Base-by-base conservation (phyloP, 805 yeast genomes). In the Candida qinlingensis region DNA sequence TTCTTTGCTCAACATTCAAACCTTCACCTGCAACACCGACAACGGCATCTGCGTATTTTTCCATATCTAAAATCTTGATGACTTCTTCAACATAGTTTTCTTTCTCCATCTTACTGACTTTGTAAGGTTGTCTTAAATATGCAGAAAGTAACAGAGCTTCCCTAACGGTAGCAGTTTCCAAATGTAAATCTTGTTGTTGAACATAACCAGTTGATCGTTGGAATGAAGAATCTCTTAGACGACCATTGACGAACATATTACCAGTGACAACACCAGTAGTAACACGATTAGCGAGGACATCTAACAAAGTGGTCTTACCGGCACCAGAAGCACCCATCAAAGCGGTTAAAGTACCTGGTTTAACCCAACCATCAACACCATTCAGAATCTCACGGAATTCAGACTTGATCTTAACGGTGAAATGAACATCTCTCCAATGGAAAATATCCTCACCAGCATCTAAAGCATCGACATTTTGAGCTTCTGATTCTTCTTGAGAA, bases 261-360 rank as follows among this genome's bases (percentile, higher is more conserved):
- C 85, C 85, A 44, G 86, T 75, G 47, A 85, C 81, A 47, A 80
- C 80, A 69, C 91, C 91, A 67, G 76, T 71, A 13, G 85, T 80
- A 45, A 82, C 78, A 65, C 90, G 77, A 58, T 81, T 83, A 37
- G 88, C 84, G 58, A 85, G 72, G 59, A 83, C 81, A 69, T 84
- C 85, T 57, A 84, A 70, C 50, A 84, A 69, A 6, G 90, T 84
- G 19, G 91, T 85, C 62, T 84, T 84, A 73, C 91, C 91, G 51
- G 91, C 90, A 69, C 90, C 90, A 38, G 89, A 81, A 13, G 84
- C 82, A 57, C 89, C 87, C 85, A 81, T 80, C 45, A 81, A 66
- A 5, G 94, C 94, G 45, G 92, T 86, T 61, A 86, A 69, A 42
- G 89, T 84, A 54, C 91, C 91, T 8, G 91, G 91, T 61, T 83